Conservation (phyloP, 2,329 filamentous ascomycete species). For the Beauveria varroae region DNA sequence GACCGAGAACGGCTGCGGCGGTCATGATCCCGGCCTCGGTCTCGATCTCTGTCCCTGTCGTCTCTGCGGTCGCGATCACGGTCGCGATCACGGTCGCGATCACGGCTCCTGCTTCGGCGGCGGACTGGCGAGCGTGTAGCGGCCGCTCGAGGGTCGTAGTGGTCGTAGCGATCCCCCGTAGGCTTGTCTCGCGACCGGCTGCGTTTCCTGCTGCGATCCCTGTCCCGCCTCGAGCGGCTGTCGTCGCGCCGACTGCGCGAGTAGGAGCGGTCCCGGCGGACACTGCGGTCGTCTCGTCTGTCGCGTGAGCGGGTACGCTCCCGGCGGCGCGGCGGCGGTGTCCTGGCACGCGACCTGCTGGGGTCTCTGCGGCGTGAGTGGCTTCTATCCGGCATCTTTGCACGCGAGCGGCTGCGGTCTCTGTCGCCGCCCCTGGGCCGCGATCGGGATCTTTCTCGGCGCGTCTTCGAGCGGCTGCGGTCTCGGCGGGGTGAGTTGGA, state of each 20-base stretch:
- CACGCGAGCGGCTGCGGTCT: constrained; percentile 27
- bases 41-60: background rate
- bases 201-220: constrained; percentile 18
- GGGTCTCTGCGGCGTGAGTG: constrained; percentile 28
- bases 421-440: constrained; percentile 26
- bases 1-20: constrained; percentile 39
- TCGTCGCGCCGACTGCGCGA: constrained; percentile 24
- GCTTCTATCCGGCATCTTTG: constrained; percentile 27
- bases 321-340: constrained; percentile 18
- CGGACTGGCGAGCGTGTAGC: constrained; percentile 14
- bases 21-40: constrained; percentile 21
- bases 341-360: constrained; percentile 28
- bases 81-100: constrained; percentile 16
- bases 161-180: constrained; percentile 20
- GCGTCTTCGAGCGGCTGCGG: constrained; percentile 27
- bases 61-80: constrained; percentile 16
- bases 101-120: constrained; percentile 21
- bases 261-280: constrained; percentile 21
- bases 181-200: constrained; percentile 18
- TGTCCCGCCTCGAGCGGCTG: constrained; percentile 26
- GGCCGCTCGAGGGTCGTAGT: constrained; percentile 26
- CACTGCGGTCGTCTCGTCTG: constrained; percentile 19
- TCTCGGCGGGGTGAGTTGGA: constrained; percentile 33
- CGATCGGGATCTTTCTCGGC: constrained; percentile 35
- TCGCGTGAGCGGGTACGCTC: constrained; percentile 28